phyloP scores from a whole-genome alignment of 495 filamentous ascomycete species.

The Hypoxylon lenormandii region DNA sequence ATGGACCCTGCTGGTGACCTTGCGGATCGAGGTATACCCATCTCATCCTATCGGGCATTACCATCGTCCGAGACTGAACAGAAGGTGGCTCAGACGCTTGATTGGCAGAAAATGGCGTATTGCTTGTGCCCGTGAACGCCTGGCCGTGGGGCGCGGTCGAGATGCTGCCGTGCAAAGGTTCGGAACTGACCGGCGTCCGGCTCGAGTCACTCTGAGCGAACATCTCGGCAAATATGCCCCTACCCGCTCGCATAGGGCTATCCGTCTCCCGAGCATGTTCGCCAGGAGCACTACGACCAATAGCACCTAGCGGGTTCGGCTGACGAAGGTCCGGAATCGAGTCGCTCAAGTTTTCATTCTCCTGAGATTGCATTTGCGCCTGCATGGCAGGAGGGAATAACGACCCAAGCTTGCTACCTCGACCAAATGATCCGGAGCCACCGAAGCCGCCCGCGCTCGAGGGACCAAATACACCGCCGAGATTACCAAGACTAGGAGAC shows the following conservation, averaged over 20 bases:
- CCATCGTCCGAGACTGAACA: slow-evolving; percentile 86
- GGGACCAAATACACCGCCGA: slow-evolving; percentile 65
- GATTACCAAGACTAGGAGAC: slow-evolving; percentile 74
- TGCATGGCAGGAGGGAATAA: slow-evolving; percentile 89
- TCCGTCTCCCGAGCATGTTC: slow-evolving; percentile 67
- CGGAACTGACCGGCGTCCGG: slow-evolving; percentile 53
- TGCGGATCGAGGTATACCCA: slow-evolving; percentile 98
- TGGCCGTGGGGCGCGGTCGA: slow-evolving; percentile 52
- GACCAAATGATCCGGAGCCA: slow-evolving; percentile 71
- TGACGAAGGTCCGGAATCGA: slow-evolving; percentile 65
- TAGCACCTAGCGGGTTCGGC: slow-evolving; percentile 64
- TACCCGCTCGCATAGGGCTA: slow-evolving; percentile 69
- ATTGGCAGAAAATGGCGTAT: slow-evolving; percentile 42
- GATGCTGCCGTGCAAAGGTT: slow-evolving; percentile 47
- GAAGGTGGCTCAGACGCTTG: slow-evolving; percentile 69
- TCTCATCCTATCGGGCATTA: slow-evolving; percentile 99
- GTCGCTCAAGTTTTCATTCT: slow-evolving; percentile 63
- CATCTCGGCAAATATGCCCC: slow-evolving; percentile 69
- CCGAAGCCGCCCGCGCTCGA: slow-evolving; percentile 58
- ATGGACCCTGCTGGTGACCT: slow-evolving; percentile 90
- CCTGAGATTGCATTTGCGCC: slow-evolving; percentile 81
- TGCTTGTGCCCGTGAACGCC: slow-evolving; percentile 53
- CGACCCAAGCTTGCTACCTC: slow-evolving; percentile 85
- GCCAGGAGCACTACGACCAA: slow-evolving; percentile 66
- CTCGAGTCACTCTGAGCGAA: slow-evolving; percentile 57